Conservation (phyloP, 352 stramenopile species). For the Thalassiosira hispida region DNA sequence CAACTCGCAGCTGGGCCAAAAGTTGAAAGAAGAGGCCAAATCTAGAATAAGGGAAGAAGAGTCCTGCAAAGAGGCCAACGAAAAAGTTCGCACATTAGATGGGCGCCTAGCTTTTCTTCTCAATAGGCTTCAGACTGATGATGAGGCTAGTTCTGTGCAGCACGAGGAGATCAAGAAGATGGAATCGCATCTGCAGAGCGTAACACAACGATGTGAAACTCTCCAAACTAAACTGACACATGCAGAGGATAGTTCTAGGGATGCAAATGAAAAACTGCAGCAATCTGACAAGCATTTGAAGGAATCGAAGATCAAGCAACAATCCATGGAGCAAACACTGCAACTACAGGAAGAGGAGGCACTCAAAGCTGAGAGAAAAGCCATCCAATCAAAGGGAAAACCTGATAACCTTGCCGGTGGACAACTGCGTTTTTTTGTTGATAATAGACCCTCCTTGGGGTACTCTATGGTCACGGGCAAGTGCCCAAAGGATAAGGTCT, state of each 20-base stretch:
- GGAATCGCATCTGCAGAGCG: conserved; percentile 89
- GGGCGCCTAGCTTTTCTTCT: conserved; percentile 93
- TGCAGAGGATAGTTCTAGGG: conserved; percentile 91
- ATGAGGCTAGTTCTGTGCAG: conserved; percentile 91
- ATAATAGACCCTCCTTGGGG: conserved; percentile 70
- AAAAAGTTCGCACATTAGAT: conserved; percentile 93
- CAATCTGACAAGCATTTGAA: conserved; percentile 54
- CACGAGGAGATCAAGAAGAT: conserved; percentile 94
- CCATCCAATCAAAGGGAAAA: conserved; percentile 37
- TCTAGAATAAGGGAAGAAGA: conserved; percentile 91
- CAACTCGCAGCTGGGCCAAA: conserved; percentile 91
- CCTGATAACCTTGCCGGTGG: conserved; percentile 40
- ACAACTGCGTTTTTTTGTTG: conserved; percentile 62
- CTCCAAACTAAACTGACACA: conserved; percentile 90
- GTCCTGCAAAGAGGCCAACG: conserved; percentile 90
- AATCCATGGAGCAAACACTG: conserved; percentile 86
- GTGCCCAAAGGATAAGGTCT: conserved; percentile 88
- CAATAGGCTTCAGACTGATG: conserved; percentile 96
- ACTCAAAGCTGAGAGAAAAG: conserved; percentile 85
- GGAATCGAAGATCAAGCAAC: conserved; percentile 51
- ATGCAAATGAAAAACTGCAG: conserved; percentile 89
- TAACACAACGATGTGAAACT: conserved; percentile 90
- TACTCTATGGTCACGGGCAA: conserved; percentile 92
- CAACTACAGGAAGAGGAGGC: conserved; percentile 58
- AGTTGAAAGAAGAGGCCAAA: conserved; percentile 91